These are phyloP conservation scores for Phaeosphaeria sp. DNA, from an alignment of 2,329 filamentous ascomycete genomes.

Conservation along the genomic window DNA sequence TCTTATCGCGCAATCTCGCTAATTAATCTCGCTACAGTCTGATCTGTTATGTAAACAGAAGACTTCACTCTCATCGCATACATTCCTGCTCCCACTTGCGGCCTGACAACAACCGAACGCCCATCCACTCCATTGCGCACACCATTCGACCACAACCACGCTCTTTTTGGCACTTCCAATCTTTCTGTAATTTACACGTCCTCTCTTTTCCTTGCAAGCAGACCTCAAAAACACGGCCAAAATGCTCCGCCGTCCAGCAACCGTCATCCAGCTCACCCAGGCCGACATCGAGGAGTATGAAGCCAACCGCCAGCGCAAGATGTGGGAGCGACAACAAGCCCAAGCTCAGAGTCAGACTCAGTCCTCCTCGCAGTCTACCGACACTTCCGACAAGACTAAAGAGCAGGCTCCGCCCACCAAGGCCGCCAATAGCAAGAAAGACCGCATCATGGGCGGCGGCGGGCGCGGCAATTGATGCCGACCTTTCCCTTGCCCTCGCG, in stretches of 20 bases:
- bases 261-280: constrained; percentile 70
- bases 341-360: constrained; percentile 11
- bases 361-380: constrained; percentile 24
- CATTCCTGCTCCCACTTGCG: background rate
- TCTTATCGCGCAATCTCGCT: constrained; percentile 2
- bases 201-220: background rate
- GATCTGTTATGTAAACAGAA: constrained; percentile 2
- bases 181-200: background rate
- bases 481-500: background rate
- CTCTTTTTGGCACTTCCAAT: background rate
- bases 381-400: constrained; percentile 21
- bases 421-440: constrained; percentile 34
- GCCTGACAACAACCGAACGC: background rate
- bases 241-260: constrained; percentile 73
- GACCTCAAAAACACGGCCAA: constrained; percentile 11
- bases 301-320: constrained; percentile 59
- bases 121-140: background rate
- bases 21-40: background rate
- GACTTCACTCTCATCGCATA: background rate
- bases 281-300: constrained; percentile 76
- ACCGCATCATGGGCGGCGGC: constrained; percentile 41
- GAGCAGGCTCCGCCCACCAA: constrained; percentile 4
- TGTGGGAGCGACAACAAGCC: constrained; percentile 31
- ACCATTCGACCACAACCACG: background rate
- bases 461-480: constrained; percentile 14